Evolutionary conservation across 345 rosid genomes (phyloP).

Genomic region (Salix exigua): DNA sequence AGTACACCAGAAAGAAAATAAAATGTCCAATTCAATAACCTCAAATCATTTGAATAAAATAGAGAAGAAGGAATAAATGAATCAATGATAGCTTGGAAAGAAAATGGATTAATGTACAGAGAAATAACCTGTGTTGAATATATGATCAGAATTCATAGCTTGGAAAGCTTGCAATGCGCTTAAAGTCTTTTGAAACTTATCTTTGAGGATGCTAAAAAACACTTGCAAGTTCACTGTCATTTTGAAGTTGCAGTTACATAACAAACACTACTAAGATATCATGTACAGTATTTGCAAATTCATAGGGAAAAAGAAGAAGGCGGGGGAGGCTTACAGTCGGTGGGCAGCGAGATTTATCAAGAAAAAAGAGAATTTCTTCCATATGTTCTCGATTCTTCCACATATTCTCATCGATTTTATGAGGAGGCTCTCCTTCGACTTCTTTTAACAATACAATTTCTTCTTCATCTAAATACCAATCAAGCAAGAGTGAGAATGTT

Average conservation of each 20-base stretch:
- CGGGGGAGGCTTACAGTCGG: constrained; percentile 32
- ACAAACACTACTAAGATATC: neutral
- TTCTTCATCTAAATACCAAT: constrained; percentile 39
- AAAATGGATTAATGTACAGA: neutral
- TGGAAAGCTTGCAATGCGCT: constrained; percentile 64
- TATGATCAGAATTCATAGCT: constrained; percentile 66
- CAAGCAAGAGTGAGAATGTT: neutral
- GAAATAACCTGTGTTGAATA: constrained; percentile 72
- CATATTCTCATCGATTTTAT: constrained; percentile 93
- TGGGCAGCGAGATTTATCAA: constrained; percentile 69
- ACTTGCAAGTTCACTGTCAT: constrained; percentile 46
- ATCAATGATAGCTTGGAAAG: neutral
- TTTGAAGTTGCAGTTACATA: constrained; percentile 52
- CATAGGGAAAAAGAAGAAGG: no score
- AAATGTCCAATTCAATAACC: neutral
- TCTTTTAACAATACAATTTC: constrained; percentile 40
- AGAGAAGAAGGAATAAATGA: neutral
- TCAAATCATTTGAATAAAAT: no score
- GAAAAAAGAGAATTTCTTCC: constrained; percentile 76
- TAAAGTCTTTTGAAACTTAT: constrained; percentile 40
- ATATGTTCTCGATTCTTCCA: constrained; percentile 92
- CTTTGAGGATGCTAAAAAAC: constrained; percentile 36
- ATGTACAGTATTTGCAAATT: neutral
- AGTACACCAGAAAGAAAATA: neutral
- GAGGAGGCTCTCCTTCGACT: constrained; percentile 56